Evolutionary conservation across 805 yeast genomes (phyloP).

Genomic region (Saturnispora serradocipensis): DNA sequence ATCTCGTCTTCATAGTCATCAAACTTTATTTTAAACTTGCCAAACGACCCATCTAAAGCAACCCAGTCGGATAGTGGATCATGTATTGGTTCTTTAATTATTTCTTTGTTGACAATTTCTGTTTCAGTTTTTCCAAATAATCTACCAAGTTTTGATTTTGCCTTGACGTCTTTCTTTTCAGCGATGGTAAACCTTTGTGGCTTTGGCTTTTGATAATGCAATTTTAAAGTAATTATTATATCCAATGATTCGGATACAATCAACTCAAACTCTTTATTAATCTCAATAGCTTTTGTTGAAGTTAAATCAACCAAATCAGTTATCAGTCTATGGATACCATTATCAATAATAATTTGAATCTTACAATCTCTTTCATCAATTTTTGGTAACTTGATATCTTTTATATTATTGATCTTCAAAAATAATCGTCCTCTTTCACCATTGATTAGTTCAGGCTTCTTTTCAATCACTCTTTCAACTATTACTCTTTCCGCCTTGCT

Average conservation of each 20-base stretch:
- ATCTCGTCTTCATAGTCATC: slow-evolving; percentile 47
- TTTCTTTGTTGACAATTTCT: slow-evolving; percentile 41
- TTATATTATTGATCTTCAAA: slow-evolving; percentile 38
- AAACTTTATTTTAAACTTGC: slow-evolving; percentile 61
- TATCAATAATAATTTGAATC: slow-evolving; percentile 54
- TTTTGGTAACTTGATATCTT: slow-evolving; percentile 40
- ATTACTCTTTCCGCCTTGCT: slow-evolving; percentile 1
- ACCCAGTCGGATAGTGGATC: slow-evolving; percentile 58
- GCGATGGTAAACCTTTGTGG: slow-evolving; percentile 49
- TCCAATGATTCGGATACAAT: slow-evolving; percentile 53
- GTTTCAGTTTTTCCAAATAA: slow-evolving; percentile 33
- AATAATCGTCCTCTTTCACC: slow-evolving; percentile 44
- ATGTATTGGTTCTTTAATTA: slow-evolving; percentile 36
- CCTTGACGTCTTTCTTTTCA: slow-evolving; percentile 36
- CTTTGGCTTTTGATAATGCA: slow-evolving; percentile 43
- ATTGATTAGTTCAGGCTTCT: slow-evolving; percentile 13
- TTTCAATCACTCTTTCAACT: slow-evolving; percentile 3
- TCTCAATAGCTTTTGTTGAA: slow-evolving; percentile 22
- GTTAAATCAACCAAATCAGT: slow-evolving; percentile 38
- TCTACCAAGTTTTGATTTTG: slow-evolving; percentile 25
- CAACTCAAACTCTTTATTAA: slow-evolving; percentile 74
- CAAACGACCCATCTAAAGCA: slow-evolving; percentile 87
- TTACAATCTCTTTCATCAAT: slow-evolving; percentile 36
- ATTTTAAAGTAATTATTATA: slow-evolving; percentile 64
- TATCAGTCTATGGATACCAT: slow-evolving; percentile 70